Percentiles rank a stretch among this genome's conserved stretches.
Conservation (phyloP, 2,329 filamentous ascomycete species). For the Penicillium sp. region DNA sequence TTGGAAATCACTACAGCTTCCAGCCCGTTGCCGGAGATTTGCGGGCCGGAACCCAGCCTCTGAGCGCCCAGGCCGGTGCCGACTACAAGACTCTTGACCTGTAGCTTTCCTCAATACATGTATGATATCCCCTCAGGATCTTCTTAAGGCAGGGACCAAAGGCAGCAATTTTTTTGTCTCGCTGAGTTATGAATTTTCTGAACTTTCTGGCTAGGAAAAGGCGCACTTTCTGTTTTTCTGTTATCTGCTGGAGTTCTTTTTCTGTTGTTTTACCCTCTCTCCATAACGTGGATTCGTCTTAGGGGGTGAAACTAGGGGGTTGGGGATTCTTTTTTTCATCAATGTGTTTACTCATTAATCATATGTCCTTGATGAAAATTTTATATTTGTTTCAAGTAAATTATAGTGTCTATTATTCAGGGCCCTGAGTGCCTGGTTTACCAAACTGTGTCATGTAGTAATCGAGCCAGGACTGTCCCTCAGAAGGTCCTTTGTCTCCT, state of each 20-base stretch:
- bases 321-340: slow-evolving; percentile 12
- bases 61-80: slow-evolving; percentile 41
- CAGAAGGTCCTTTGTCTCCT: neutral
- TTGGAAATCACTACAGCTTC: slow-evolving; percentile 44
- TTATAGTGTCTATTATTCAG: neutral
- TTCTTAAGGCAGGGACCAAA: slow-evolving; percentile 13
- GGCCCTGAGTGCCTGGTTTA: neutral
- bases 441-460: neutral
- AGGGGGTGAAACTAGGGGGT: slow-evolving; percentile 11
- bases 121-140: slow-evolving; percentile 26
- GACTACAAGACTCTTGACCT: slow-evolving; percentile 46
- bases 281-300: slow-evolving; percentile 13
- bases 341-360: slow-evolving; percentile 26
- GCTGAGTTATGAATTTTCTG: slow-evolving; percentile 28
- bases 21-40: slow-evolving; percentile 34
- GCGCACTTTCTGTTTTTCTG: slow-evolving; percentile 25
- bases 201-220: slow-evolving; percentile 31
- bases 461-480: neutral
- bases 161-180: slow-evolving; percentile 11
- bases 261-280: slow-evolving; percentile 19
- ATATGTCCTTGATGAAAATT: slow-evolving; percentile 19
- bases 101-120: slow-evolving; percentile 30
- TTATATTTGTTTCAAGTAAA: slow-evolving; percentile 3
- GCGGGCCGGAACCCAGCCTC: slow-evolving; percentile 37
- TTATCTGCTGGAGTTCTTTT: slow-evolving; percentile 26